phyloP scores from a whole-genome alignment of 352 stramenopile genomes.

The Globisporangium apiculatum region DNA sequence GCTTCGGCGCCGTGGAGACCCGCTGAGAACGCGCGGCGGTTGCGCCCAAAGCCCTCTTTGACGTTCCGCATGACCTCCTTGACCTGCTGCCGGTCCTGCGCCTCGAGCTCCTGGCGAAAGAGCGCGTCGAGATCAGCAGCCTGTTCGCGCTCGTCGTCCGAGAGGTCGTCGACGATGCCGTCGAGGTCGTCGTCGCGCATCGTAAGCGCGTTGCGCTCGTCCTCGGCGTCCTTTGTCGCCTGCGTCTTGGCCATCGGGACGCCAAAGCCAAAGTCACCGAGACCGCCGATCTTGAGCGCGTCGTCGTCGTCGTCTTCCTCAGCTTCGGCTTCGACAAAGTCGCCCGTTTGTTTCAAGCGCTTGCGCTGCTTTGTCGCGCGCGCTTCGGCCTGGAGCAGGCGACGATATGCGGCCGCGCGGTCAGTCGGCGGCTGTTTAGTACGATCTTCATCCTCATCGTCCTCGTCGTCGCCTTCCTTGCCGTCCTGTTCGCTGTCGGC shows the following conservation, averaged over 20 bases:
- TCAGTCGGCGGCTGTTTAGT: constrained; percentile 33
- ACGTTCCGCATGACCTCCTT: constrained; percentile 86
- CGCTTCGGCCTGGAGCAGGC: constrained; percentile 55
- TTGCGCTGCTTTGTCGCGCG: constrained; percentile 47
- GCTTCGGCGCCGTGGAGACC: constrained; percentile 41
- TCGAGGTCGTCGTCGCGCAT: constrained; percentile 76
- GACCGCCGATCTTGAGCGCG: constrained; percentile 69
- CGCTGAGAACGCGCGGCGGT: constrained; percentile 65
- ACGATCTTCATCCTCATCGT: constrained; percentile 16
- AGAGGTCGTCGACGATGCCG: constrained; percentile 82
- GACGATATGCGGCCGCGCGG: constrained; percentile 59
- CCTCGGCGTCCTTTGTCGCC: constrained; percentile 69
- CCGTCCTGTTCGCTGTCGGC: constrained; percentile 45
- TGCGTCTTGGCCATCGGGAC: constrained; percentile 60
- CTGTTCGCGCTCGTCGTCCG: constrained; percentile 67
- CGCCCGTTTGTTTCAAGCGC: constrained; percentile 36
- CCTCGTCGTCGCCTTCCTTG: constrained; percentile 42
- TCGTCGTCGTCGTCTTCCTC: constrained; percentile 85
- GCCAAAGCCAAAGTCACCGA: constrained; percentile 83
- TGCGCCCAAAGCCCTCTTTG: constrained; percentile 84
- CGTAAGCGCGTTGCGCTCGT: constrained; percentile 67
- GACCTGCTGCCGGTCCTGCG: constrained; percentile 61
- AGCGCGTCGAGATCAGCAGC: constrained; percentile 66
- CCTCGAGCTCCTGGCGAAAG: constrained; percentile 63
- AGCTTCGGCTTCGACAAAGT: constrained; percentile 78